Evolutionary conservation across 2,329 filamentous ascomycete species (phyloP), one percentile per base, ranked within the genome.

Genomic region (Pseudocercospora cruenta): DNA sequence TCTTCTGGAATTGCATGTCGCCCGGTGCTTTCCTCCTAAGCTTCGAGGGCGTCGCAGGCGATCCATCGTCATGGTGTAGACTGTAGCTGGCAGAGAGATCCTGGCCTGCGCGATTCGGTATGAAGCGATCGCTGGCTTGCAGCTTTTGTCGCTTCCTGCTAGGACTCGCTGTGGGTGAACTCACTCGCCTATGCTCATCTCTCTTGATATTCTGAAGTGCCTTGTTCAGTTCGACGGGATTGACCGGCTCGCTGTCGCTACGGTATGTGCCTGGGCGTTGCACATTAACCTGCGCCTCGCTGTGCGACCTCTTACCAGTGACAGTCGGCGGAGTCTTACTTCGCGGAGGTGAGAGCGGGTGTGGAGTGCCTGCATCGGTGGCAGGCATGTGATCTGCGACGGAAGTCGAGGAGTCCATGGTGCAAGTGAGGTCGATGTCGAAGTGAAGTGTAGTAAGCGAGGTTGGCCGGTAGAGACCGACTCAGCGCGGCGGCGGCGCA

Each of bases 81-180:
- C 90, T 97, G 80, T 95, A 98, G 79, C 93, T 96, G 61, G 94
- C 93, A 77, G 94, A 91, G 24, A 98, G 83, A 79, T 99, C 95
- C 79, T 97, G 93, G 5, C 94, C 95, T 70, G 94, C 90, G 49
- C 95, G 88, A 73, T 95, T 96, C 28, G 95, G 95, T 72, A 99
- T 98, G 78, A 99, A 99, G 74, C 95, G 96, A 76, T 65, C 74
- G 69, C 83, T 81, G 60, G 66, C 67, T 74, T 91, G 90, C 19
- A 90, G 82, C 68, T 88, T 83, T 77, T 90, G 88, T 69, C 88
- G 83, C 79, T 91, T 91, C 67, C 89, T 82, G 76, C 87, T 90
- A 4, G 89, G 89, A 76, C 88, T 91, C 31, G 86, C 84, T 51
- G 83, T 85, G 3, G 89, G 88, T 31, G 88, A 90, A 64, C 84